Conservation (phyloP, 2,329 filamentous ascomycete species). For the Cercospora sp. region DNA sequence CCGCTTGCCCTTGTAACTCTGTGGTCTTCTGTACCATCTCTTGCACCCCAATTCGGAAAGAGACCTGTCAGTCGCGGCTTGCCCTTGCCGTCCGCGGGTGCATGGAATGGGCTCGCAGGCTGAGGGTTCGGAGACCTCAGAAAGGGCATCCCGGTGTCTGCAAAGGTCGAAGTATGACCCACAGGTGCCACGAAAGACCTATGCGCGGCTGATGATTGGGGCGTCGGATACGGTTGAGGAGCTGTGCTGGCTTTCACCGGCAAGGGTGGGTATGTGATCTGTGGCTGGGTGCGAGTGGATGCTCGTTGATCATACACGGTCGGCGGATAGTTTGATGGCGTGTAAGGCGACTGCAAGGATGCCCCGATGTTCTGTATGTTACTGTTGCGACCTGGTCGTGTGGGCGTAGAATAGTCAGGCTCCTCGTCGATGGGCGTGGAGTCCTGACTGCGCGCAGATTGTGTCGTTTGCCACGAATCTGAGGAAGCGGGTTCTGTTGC, state of each 20-base stretch:
- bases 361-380: conserved; percentile 24
- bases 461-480: conserved; percentile 22
- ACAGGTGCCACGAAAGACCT: conserved; percentile 5
- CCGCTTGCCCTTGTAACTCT: conserved; percentile 25
- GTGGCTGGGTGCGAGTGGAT: conserved; percentile 4
- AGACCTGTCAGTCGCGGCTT: conserved; percentile 17
- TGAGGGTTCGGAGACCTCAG: conserved; percentile 5
- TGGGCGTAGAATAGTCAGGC: conserved; percentile 25
- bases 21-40: conserved; percentile 14
- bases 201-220: not conserved
- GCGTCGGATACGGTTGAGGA: conserved; percentile 7
- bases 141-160: conserved; percentile 9
- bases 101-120: conserved; percentile 12
- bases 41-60: conserved; percentile 14
- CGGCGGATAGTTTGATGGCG: conserved; percentile 23
- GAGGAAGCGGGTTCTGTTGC: conserved; percentile 7
- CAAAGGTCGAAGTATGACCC: conserved; percentile 8
- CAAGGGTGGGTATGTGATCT: conserved; percentile 13
- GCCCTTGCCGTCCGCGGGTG: conserved; percentile 2
- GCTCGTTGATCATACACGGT: not conserved
- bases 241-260: conserved; percentile 8
- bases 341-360: conserved; percentile 26
- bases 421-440: conserved; percentile 24
- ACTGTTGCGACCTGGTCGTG: conserved; percentile 25
- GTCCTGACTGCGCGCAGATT: conserved; percentile 17